Base-by-base conservation (phyloP, 768 basidiomycete species). In the Agaricus blazei region DNA sequence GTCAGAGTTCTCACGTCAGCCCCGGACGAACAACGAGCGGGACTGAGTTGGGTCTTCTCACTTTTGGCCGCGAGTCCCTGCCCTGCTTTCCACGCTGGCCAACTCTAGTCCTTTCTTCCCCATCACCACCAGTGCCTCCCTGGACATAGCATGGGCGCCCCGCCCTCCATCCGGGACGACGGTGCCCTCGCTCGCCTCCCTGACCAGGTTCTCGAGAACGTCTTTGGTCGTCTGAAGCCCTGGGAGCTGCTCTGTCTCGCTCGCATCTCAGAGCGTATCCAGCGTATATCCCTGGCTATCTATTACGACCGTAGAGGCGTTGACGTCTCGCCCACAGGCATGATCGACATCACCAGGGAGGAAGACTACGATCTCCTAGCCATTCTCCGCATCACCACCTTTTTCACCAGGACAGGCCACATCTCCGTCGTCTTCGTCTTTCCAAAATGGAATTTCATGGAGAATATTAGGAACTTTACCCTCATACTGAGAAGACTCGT, bases 401-500 rank as follows among this genome's bases (percentile, higher is more conserved):
- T 55, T 47, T 55, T 55, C 54, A 55, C 29, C 47, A 48, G 40
- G 29, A 55, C 54, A 9, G 54, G 54, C 27, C 54, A 55, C 45
- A 55, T 55, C 38, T 55, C 54, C 23, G 54, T 55, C 23, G 54
- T 55, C 54, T 55, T 55, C 47, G 46, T 55, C 26, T 55, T 55
- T 55, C 54, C 54, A 28, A 55, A 55, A 48, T 55, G 54, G 54
- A 55, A 48, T 28, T 48, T 55, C 15, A 55, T 55, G 54, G 54
- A 55, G 47, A 55, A 55, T 28, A 48, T 55, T n/a, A 55, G 27
- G n/a, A 55, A 55, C 40, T 47, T 55, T 29, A 48, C 54, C 9
- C 54, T 55, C 47, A 55, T 55, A 11, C 26, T 55, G 38, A 55
- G 26, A 47, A 55, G 54, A 28, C 54, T 55, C 23, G 54, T 55